Evolutionary conservation across 2,329 filamentous ascomycete genomes (phyloP).

Genomic region (Chaetomium sp.): DNA sequence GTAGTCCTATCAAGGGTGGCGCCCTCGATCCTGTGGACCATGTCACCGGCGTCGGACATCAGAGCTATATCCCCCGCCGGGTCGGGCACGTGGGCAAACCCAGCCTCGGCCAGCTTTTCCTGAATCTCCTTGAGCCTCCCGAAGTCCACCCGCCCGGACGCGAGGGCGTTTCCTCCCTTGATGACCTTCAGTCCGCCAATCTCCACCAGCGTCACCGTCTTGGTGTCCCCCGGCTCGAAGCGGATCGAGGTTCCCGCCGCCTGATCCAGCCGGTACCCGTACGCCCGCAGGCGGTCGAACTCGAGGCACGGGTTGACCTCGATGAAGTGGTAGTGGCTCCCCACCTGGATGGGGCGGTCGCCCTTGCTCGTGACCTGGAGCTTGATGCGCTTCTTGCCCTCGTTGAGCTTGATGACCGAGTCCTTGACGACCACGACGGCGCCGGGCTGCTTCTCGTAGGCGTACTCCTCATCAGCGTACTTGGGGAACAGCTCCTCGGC

Average conservation of each 20-base stretch:
- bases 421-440: slow-evolving; percentile 74
- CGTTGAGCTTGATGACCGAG: slow-evolving; percentile 68
- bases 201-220: slow-evolving; percentile 86
- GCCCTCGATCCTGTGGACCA: slow-evolving; percentile 58
- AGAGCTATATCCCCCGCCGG: slow-evolving; percentile 57
- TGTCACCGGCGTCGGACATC: slow-evolving; percentile 48
- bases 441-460: slow-evolving; percentile 70
- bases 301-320: slow-evolving; percentile 89
- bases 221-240: slow-evolving; percentile 91
- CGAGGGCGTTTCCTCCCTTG: slow-evolving; percentile 79
- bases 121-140: slow-evolving; percentile 67
- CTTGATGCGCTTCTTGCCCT: slow-evolving; percentile 70
- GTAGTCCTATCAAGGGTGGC: slow-evolving; percentile 74
- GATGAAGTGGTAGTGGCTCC: slow-evolving; percentile 94
- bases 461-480: slow-evolving; percentile 66
- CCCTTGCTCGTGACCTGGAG: slow-evolving; percentile 82
- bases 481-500: slow-evolving; percentile 67
- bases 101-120: slow-evolving; percentile 65
- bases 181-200: slow-evolving; percentile 82
- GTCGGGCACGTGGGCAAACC: slow-evolving; percentile 76
- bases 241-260: slow-evolving; percentile 87
- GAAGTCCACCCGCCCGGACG: slow-evolving; percentile 69
- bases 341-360: slow-evolving; percentile 88
- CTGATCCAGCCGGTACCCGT: slow-evolving; percentile 87
- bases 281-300: slow-evolving; percentile 81